Evolutionary conservation across 768 basidiomycete species (phyloP).

Genomic region (Amanita molliuscula): DNA sequence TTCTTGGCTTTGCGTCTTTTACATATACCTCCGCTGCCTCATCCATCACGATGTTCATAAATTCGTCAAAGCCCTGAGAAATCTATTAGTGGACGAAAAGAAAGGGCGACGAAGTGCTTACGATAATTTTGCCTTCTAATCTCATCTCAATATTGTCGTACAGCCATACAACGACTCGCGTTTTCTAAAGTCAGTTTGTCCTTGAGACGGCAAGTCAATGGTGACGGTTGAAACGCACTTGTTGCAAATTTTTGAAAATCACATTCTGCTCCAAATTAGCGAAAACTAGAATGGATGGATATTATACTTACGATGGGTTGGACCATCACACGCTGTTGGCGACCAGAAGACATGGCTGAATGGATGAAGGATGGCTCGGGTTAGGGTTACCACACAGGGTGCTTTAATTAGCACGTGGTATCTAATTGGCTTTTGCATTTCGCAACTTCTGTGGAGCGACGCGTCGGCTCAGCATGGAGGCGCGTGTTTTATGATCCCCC

Average conservation of each 20-base stretch:
- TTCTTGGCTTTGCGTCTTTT: slow-evolving; percentile 77
- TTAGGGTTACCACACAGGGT: slow-evolving; percentile 15
- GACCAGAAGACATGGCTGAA: slow-evolving; percentile 64
- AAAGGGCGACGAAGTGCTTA: slow-evolving; percentile 32
- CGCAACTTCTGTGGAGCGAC: slow-evolving; percentile 13
- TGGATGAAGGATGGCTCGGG: slow-evolving; percentile 10
- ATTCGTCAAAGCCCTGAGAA: slow-evolving; percentile 92
- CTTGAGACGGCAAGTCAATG: slow-evolving; percentile 4
- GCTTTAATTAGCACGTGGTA: slow-evolving; percentile 13
- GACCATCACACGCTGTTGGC: slow-evolving; percentile 96
- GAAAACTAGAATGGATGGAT: background rate
- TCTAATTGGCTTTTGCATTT: background rate
- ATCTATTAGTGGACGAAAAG: slow-evolving; percentile 6
- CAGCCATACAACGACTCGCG: slow-evolving; percentile 86
- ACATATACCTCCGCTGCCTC: slow-evolving; percentile 89
- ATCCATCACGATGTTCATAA: slow-evolving; percentile 97
- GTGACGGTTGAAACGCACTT: slow-evolving; percentile 29
- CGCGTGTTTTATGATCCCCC: slow-evolving; percentile 1
- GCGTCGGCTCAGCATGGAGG: slow-evolving; percentile 22
- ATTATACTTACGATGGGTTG: slow-evolving; percentile 85
- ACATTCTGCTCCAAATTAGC: slow-evolving; percentile 53
- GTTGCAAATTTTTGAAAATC: slow-evolving; percentile 96
- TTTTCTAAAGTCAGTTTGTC: slow-evolving; percentile 38
- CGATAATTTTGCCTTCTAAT: slow-evolving; percentile 92
- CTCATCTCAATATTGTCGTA: slow-evolving; percentile 97